Percentiles rank a stretch among this genome's conserved stretches.
phyloP scores from a whole-genome alignment of 2,329 filamentous ascomycete genomes.

The Exophiala alcalophila region DNA sequence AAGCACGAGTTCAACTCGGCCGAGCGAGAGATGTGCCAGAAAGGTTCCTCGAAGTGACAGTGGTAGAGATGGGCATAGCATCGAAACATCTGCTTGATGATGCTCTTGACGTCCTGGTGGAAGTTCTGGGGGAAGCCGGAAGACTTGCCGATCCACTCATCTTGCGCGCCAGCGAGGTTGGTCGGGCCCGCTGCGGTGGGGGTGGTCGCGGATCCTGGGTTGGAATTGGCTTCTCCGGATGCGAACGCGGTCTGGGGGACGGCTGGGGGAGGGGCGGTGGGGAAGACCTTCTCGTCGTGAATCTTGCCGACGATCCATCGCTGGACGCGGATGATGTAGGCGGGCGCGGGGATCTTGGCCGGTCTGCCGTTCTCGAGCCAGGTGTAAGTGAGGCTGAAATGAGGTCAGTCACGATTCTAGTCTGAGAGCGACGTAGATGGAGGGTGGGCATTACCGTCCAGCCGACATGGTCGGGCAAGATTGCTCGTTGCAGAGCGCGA shows the following conservation, averaged over 20 bases:
- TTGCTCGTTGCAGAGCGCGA: slow-evolving; percentile 76
- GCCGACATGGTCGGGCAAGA: slow-evolving; percentile 92
- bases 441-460: slow-evolving; percentile 84
- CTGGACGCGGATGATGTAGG: slow-evolving; percentile 94
- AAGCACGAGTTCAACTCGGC: slow-evolving; percentile 83
- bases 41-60: slow-evolving; percentile 83
- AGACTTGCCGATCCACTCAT: slow-evolving; percentile 83
- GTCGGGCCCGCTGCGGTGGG: slow-evolving; percentile 53
- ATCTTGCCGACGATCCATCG: slow-evolving; percentile 97
- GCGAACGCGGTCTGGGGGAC: slow-evolving; percentile 56
- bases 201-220: slow-evolving; percentile 39
- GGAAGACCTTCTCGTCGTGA: slow-evolving; percentile 84
- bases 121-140: slow-evolving; percentile 92
- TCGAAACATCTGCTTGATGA: slow-evolving; percentile 97
- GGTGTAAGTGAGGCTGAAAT: slow-evolving; percentile 79
- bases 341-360: slow-evolving; percentile 85
- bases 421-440: no score
- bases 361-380: slow-evolving; percentile 89
- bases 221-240: slow-evolving; percentile 50
- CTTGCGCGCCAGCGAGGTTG: slow-evolving; percentile 59
- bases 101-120: slow-evolving; percentile 82
- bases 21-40: slow-evolving; percentile 71
- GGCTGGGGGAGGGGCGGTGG: slow-evolving; percentile 71
- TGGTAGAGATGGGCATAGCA: slow-evolving; percentile 98
- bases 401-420: slow-evolving; percentile 15